Conservation (phyloP, 1,284 basidiomycete species). For the Cutaneotrichosporon cavernicola region DNA sequence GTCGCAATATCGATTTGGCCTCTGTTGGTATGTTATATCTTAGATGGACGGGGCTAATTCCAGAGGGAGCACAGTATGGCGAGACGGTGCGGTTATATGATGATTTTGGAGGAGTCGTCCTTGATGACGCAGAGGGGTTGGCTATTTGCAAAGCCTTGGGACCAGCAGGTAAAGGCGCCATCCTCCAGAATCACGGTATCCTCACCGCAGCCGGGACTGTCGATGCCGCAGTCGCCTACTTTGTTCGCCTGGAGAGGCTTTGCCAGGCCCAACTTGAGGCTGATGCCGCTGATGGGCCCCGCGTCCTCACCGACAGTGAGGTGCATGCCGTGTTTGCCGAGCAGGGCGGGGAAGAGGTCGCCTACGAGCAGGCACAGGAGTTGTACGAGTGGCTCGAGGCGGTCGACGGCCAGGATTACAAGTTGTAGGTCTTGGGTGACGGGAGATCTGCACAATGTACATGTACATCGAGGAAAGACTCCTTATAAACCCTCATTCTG, state of each 20-base stretch:
- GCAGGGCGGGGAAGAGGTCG: conserved; percentile 56
- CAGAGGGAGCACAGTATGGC: conserved; percentile 39
- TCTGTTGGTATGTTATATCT: conserved; percentile 48
- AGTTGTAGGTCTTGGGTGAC: conserved; percentile 9
- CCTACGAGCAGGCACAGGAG: conserved; percentile 25
- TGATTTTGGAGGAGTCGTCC: conserved; percentile 53
- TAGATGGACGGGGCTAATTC: background rate
- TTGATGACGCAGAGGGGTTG: conserved; percentile 50
- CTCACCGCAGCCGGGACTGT: conserved; percentile 31
- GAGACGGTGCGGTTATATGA: conserved; percentile 41
- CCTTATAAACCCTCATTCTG: background rate
- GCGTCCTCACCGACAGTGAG: conserved; percentile 60
- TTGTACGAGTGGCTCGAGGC: conserved; percentile 30
- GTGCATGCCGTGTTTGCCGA: conserved; percentile 60
- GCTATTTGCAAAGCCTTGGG: conserved; percentile 52
- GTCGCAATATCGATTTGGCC: conserved; percentile 61
- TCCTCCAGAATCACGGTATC: conserved; percentile 49
- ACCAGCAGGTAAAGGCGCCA: conserved; percentile 43
- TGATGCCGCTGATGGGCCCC: conserved; percentile 43
- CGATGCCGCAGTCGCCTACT: conserved; percentile 39
- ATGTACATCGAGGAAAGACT: background rate
- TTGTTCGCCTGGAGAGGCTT: conserved; percentile 34
- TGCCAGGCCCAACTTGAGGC: conserved; percentile 39
- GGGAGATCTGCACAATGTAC: background rate
- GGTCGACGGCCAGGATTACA: conserved; percentile 26